These are phyloP conservation scores for Saccharomyces hybrid DNA, from an alignment of 1,139 yeast genomes.

Conservation along the genomic window DNA sequence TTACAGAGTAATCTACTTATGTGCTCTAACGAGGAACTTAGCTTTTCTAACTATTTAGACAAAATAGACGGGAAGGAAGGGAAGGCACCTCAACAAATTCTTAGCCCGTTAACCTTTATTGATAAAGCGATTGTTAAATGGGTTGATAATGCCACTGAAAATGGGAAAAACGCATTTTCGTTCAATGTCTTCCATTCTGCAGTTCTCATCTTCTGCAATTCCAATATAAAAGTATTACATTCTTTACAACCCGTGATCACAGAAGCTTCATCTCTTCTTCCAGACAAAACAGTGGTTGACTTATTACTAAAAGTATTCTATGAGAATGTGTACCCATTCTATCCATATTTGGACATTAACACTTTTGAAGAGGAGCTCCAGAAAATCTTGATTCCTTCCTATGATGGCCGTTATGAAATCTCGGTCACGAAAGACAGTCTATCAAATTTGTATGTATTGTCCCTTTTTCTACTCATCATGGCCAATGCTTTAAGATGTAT, in stretches of 20 bases:
- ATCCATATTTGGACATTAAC: slow-evolving; percentile 19
- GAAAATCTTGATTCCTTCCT: slow-evolving; percentile 7
- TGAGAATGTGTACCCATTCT: slow-evolving; percentile 19
- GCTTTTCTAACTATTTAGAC: neutral
- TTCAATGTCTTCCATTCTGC: neutral
- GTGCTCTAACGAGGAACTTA: neutral
- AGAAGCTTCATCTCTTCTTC: slow-evolving; percentile 4
- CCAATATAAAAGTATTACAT: too few species aligned
- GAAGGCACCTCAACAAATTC: neutral
- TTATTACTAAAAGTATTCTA: slow-evolving; percentile 14
- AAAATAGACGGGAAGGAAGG: neutral
- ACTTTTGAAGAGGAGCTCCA: slow-evolving; percentile 14
- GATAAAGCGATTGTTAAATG: slow-evolving; percentile 5
- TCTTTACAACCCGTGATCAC: too few species aligned
- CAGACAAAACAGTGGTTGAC: slow-evolving; percentile 12
- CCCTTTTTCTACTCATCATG: slow-evolving; percentile 10
- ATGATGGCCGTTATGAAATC: slow-evolving; percentile 8
- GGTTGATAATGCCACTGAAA: neutral
- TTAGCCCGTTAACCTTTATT: slow-evolving; percentile 3
- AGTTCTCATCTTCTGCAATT: slow-evolving; percentile 7
- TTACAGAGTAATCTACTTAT: slow-evolving; percentile 4
- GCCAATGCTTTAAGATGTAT: slow-evolving; percentile 11
- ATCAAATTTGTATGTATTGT: slow-evolving; percentile 10
- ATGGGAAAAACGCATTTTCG: too few species aligned
- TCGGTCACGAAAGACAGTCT: slow-evolving; percentile 5